Evolutionary conservation across 345 rosid genomes (phyloP), one percentile per base, ranked within the genome.

Genomic region (Pugionium dolabratum): DNA sequence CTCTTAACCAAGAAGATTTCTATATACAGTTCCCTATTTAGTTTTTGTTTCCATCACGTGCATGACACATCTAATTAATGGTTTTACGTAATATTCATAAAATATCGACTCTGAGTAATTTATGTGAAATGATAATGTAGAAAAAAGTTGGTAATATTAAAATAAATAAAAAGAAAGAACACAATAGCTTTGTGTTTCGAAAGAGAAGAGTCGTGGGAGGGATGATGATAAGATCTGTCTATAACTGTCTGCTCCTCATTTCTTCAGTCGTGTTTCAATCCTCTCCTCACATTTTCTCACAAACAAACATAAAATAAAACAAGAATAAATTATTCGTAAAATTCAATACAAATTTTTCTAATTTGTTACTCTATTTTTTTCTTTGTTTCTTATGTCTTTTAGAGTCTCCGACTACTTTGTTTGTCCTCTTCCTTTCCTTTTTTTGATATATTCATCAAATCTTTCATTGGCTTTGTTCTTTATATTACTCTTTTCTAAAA

Each of bases 1-100:
- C 78, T 74, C 77, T 74, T 74, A 61, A 67, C 53, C 59, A 67
- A 74, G 69, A 67, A 74, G 78, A 74, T 67, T 67, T 74, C 69
- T 54, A 9, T 74, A 59, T 61, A 67, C 72, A 67, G 73, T 73
- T 67, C 77, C 72, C 37, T 59, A 73, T 66, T 54, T 73, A 60
- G 67, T 53, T 73, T 73, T 56, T 29, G 18, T 18, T 57, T 60
- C 33, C 62, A 54, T 73, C 77, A 61, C 73, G 77, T 73, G 77
- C 73, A 61, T 66, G 77, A 60, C 72, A 73, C 73, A 72, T 67
- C 63, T 73, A 63, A 54, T 54, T 39, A 37, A 59, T 54, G 62
- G 18, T 18, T 61, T 34, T 40, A 66, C 66, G 50, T 66, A 65
- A 45, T 59, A 39, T 66, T 59, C 57, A 11, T 34, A 27, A 51